phyloP scores from a whole-genome alignment of 129 eudicot species.

The Flaveria trinervia region DNA sequence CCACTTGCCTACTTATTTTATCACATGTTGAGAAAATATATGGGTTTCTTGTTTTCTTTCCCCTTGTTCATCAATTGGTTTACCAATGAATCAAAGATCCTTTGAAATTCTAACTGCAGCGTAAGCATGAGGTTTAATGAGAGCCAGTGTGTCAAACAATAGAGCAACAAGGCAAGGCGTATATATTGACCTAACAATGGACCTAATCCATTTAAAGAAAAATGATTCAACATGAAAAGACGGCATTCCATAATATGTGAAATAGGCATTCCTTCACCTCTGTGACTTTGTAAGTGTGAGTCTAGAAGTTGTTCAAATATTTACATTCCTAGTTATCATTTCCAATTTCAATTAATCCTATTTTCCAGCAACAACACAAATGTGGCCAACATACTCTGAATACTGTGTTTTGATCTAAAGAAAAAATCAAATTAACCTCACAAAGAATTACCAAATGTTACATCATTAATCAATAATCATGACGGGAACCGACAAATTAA shows the following conservation, averaged over 20 bases:
- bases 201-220: background rate
- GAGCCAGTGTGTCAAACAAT: background rate
- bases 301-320: background rate
- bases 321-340: constrained; percentile 7
- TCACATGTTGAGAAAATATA: background rate
- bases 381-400: background rate
- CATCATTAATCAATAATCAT: constrained; percentile 1
- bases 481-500: background rate
- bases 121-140: background rate
- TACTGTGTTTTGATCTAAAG: background rate
- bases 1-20: background rate
- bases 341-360: background rate
- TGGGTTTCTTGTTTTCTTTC: background rate
- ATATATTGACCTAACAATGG: background rate
- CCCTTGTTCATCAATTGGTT: background rate
- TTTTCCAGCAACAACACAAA: background rate
- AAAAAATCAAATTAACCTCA: background rate
- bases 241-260: background rate
- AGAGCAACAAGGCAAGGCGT: background rate
- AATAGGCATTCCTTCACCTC: background rate
- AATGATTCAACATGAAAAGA: background rate
- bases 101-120: background rate
- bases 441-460: constrained; percentile 1
- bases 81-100: background rate
- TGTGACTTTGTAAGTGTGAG: constrained; percentile 2